Base-by-base conservation (phyloP, 306 rosid species). In the Quercus agrifolia region DNA sequence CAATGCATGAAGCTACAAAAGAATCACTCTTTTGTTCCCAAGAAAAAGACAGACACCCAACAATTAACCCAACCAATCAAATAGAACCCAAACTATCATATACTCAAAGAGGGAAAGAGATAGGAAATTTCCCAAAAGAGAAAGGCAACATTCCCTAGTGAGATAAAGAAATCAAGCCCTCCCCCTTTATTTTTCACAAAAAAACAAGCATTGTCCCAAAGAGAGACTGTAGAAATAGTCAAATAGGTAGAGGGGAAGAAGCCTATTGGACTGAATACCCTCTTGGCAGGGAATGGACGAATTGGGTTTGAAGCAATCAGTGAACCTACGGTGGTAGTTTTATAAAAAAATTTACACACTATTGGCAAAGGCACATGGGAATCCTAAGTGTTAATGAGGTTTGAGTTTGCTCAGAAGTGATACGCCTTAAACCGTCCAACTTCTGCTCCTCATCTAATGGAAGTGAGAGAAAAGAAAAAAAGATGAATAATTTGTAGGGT, bases 281-380 rank as follows among this genome's bases (percentile, higher is more conserved):
- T 30, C 46, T 79, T 81, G 93, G 78, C 90, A 91, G 94, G 35
- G 74, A 27, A 56, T 70, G 73, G 89, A 78, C 88, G 69, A 90
- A 88, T 88, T 83, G 76, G 80, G 71, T 25, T 61, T 80, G 86
- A 85, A 74, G 56, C 84, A 75, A 52, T 38, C 21, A 79, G 70
- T 64, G 57, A 77, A 59, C 27, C 31, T 71, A 2, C 44, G 33
- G 73, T 35, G 20, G 41, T 55, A 55, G 25, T 64, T 78, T 49
- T 79, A 82, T 82, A 78, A 80, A 74, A 63, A 83, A 73, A 56
- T 44, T 7, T 46, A 70, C 28, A n/a, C 56, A 35, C 21, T 12
- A 66, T 46, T 68, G 56, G 66, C 38, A 30, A 49, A 25, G 73
- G 72, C 84, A 78, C 57, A 46, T 6, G 19, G 27, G 55, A 2